Evolutionary conservation across 2,329 filamentous ascomycete genomes (phyloP).

Genomic region (Xylariomycetidae sp.): DNA sequence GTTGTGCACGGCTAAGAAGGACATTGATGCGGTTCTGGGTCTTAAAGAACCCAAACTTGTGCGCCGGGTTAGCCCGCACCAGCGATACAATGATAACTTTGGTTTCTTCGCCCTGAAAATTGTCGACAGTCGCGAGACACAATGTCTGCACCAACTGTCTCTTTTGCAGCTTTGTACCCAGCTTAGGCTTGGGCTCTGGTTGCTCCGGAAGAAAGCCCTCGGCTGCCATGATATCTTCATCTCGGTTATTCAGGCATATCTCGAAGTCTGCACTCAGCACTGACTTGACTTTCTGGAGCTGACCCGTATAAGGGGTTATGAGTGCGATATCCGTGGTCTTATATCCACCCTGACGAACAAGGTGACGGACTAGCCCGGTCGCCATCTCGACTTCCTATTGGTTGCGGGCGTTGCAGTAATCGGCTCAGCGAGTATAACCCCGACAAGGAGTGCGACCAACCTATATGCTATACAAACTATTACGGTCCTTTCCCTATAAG

Average conservation of each 20-base stretch:
- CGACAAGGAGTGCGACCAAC: too few species aligned
- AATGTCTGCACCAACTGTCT: constrained; percentile 43
- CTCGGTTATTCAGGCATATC: constrained; percentile 60
- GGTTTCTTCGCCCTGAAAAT: constrained; percentile 74
- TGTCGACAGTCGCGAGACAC: constrained; percentile 63
- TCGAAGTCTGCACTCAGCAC: constrained; percentile 46
- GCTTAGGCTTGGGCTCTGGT: constrained; percentile 13
- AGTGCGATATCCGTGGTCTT: constrained; percentile 60
- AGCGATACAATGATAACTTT: constrained; percentile 67
- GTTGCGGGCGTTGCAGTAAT: too few species aligned
- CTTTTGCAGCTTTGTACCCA: constrained; percentile 22
- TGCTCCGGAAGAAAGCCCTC: constrained; percentile 30
- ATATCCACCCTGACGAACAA: constrained; percentile 62
- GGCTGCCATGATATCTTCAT: constrained; percentile 48
- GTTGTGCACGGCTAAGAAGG: constrained; percentile 59
- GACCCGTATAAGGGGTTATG: constrained; percentile 61
- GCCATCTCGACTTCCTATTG: constrained; percentile 61
- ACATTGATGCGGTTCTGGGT: constrained; percentile 67
- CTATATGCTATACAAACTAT: too few species aligned
- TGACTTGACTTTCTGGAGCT: constrained; percentile 46
- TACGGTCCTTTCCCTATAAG: too few species aligned
- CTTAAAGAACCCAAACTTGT: constrained; percentile 60
- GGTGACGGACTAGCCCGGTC: constrained; percentile 56
- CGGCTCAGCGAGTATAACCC: too few species aligned
- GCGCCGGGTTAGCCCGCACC: constrained; percentile 60